Conservation (phyloP, 306 rosid genomes). For the Dryas octopetala region DNA sequence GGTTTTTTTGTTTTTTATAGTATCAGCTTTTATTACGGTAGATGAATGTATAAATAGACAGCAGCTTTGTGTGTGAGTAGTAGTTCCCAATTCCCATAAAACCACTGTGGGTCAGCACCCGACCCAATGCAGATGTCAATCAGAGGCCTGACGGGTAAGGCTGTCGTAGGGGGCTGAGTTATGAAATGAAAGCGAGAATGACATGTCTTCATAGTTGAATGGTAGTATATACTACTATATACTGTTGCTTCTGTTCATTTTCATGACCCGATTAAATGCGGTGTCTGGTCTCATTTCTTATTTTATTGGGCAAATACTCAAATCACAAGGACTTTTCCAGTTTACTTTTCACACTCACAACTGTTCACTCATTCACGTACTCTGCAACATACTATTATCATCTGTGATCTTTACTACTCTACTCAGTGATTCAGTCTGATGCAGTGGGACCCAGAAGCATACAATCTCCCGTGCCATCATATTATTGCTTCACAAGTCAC, state of each 20-base stretch:
- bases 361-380: neutral
- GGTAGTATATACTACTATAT: too few relatives aligned
- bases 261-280: slow-evolving; percentile 28
- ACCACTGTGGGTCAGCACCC: too few relatives aligned
- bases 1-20: neutral
- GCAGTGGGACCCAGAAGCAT: slow-evolving; percentile 20
- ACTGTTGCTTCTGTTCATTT: neutral
- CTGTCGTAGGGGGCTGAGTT: too few relatives aligned
- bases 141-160: too few relatives aligned
- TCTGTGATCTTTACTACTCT: neutral
- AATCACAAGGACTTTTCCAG: neutral
- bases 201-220: slow-evolving; percentile 7
- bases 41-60: too few relatives aligned
- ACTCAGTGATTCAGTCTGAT: neutral
- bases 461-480: slow-evolving; percentile 23
- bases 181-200: neutral
- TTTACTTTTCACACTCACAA: too few relatives aligned
- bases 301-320: neutral
- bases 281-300: slow-evolving; percentile 2
- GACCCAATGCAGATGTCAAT: too few relatives aligned
- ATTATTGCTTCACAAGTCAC: slow-evolving; percentile 8
- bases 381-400: slow-evolving; percentile 10
- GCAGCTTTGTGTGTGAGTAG: too few relatives aligned
- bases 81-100: too few relatives aligned
- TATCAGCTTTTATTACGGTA: too few relatives aligned